phyloP scores from a whole-genome alignment of 2,329 filamentous ascomycete genomes.

The Uncinocarpus reesii region DNA sequence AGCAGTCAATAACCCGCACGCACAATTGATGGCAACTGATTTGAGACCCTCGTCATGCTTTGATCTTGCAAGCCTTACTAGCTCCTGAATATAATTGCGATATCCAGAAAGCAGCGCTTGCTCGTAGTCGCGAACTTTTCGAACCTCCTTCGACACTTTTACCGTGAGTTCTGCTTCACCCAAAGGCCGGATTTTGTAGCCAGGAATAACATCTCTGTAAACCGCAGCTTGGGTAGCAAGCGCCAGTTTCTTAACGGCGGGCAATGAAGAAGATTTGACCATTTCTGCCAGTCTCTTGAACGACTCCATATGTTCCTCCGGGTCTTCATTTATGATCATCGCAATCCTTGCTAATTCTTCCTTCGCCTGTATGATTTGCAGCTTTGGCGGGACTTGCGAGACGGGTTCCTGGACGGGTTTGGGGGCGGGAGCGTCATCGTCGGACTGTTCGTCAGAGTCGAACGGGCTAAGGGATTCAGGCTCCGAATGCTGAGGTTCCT shows the following conservation, averaged over 20 bases:
- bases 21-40: slow-evolving; percentile 72
- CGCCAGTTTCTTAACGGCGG: slow-evolving; percentile 72
- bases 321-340: slow-evolving; percentile 72
- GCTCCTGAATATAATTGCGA: slow-evolving; percentile 67
- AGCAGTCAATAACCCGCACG: slow-evolving; percentile 65
- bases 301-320: slow-evolving; percentile 74
- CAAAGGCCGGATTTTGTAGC: slow-evolving; percentile 81
- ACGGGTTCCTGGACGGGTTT: slow-evolving; percentile 45
- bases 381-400: slow-evolving; percentile 58
- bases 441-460: slow-evolving; percentile 46
- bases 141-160: slow-evolving; percentile 86
- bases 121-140: slow-evolving; percentile 71
- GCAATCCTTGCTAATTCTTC: slow-evolving; percentile 85
- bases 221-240: slow-evolving; percentile 78
- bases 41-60: slow-evolving; percentile 43
- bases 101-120: slow-evolving; percentile 79
- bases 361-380: slow-evolving; percentile 78
- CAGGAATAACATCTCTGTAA: slow-evolving; percentile 93
- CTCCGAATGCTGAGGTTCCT: slow-evolving; percentile 32
- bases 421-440: slow-evolving; percentile 40
- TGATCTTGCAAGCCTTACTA: slow-evolving; percentile 56
- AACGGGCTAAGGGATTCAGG: slow-evolving; percentile 57
- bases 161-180: slow-evolving; percentile 62
- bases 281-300: slow-evolving; percentile 70
- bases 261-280: slow-evolving; percentile 52